Evolutionary conservation across 495 filamentous ascomycete genomes (phyloP).

Genomic region (Astrothelium subdiscretum): DNA sequence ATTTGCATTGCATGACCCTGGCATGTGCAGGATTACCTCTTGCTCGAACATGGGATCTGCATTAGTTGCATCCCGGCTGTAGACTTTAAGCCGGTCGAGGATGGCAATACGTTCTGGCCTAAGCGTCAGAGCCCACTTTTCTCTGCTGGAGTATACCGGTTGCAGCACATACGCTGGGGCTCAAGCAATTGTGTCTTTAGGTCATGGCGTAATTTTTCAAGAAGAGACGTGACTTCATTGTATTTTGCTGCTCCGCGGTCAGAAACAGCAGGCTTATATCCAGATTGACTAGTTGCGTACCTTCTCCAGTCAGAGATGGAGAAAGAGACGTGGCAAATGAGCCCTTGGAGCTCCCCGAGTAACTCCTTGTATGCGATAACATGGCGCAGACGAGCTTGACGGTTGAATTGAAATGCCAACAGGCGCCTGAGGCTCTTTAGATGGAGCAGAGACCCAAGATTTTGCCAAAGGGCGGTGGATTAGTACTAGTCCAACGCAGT

Average conservation of each 20-base stretch:
- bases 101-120: conserved; percentile 19
- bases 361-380: background rate
- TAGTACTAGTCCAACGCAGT: background rate
- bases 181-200: background rate
- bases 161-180: background rate
- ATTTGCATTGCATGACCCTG: background rate
- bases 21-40: conserved; percentile 37
- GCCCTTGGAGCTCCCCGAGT: background rate
- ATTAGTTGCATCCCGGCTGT: conserved; percentile 57
- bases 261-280: background rate
- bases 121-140: background rate
- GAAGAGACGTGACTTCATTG: background rate
- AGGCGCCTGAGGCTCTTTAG: background rate
- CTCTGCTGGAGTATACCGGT: background rate
- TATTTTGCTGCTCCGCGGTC: background rate
- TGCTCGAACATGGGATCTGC: conserved; percentile 73
- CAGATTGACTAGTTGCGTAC: background rate
- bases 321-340: background rate
- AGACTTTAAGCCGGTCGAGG: conserved; percentile 67
- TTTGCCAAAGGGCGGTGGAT: background rate
- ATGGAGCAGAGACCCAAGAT: background rate
- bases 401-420: background rate
- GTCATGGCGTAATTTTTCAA: background rate
- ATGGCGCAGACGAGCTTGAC: background rate
- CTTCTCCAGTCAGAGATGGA: background rate